Conservation (phyloP, 2,329 filamentous ascomycete genomes). For the Fusarium siculi region DNA sequence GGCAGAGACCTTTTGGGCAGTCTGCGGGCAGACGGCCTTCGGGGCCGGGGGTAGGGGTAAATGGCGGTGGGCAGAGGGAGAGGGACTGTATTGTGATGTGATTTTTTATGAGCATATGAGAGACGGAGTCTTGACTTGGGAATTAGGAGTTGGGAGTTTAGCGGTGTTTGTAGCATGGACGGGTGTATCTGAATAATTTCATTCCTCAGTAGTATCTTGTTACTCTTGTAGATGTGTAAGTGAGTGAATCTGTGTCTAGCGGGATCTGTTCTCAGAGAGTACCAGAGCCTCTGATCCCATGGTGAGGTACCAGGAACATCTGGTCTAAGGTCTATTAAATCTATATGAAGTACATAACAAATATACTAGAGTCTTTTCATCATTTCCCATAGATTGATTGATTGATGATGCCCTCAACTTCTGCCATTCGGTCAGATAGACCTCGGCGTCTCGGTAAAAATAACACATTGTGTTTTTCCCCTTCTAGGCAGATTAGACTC, state of each 20-base stretch:
- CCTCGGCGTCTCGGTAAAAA: too few species aligned
- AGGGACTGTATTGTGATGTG: constrained; percentile 35
- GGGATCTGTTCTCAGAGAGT: background rate
- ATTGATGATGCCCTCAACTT: too few species aligned
- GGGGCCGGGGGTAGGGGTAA: constrained; percentile 29
- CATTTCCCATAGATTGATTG: background rate
- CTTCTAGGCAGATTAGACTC: too few species aligned
- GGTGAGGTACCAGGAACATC: too few species aligned
- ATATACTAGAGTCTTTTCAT: too few species aligned
- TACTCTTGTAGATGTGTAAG: background rate
- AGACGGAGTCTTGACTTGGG: background rate
- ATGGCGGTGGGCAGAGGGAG: constrained; percentile 20
- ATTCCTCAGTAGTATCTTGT: background rate
- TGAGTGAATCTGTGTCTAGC: background rate
- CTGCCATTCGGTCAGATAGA: too few species aligned
- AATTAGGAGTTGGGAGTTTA: background rate
- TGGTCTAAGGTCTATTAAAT: background rate
- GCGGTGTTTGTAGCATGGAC: constrained; percentile 3
- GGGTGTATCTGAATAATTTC: constrained; percentile 1
- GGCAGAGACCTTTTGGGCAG: constrained; percentile 32
- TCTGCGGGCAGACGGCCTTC: constrained; percentile 40
- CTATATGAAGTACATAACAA: background rate
- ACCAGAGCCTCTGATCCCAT: background rate
- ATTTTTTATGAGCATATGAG: constrained; percentile 6
- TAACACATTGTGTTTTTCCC: too few species aligned